Evolutionary conservation across 2,329 filamentous ascomycete genomes (phyloP).

Genomic region (Cephalotrichum gorgonifer): DNA sequence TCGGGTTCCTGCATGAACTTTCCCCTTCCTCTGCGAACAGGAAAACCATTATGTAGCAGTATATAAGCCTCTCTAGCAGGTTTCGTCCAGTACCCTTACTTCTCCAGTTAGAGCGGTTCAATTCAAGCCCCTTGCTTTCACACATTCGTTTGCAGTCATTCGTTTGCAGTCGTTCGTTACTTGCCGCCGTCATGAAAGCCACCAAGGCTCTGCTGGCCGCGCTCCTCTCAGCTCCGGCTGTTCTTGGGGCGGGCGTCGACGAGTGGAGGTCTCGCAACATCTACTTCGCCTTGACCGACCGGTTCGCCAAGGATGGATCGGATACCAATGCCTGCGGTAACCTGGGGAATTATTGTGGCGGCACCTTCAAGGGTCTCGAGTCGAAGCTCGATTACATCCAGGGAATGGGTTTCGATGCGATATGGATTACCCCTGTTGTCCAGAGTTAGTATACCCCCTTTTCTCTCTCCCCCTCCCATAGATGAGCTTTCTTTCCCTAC

Average conservation of each 20-base stretch:
- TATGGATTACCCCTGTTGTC: slow-evolving; percentile 50
- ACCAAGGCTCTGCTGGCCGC: slow-evolving; percentile 3
- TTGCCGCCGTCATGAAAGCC: slow-evolving; percentile 9
- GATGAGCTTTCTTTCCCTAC: too few relatives aligned
- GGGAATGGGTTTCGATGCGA: slow-evolving; percentile 47
- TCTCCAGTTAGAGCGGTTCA: too few relatives aligned
- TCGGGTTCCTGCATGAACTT: too few relatives aligned
- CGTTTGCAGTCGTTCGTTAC: too few relatives aligned
- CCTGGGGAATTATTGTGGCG: slow-evolving; percentile 45
- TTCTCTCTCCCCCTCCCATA: too few relatives aligned
- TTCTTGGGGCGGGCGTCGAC: slow-evolving; percentile 20
- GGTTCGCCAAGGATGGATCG: slow-evolving; percentile 34
- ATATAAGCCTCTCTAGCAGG: too few relatives aligned
- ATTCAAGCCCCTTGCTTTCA: too few relatives aligned
- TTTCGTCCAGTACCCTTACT: too few relatives aligned
- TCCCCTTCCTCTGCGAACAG: too few relatives aligned
- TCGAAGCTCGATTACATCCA: slow-evolving; percentile 53
- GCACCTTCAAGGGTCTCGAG: slow-evolving; percentile 49
- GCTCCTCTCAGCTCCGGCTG: slow-evolving; percentile 7
- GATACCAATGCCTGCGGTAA: slow-evolving; percentile 29
- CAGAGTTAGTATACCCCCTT: slow-evolving; percentile 20
- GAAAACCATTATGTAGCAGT: too few relatives aligned
- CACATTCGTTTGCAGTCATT: too few relatives aligned
- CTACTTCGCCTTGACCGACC: slow-evolving; percentile 49
- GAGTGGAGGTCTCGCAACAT: slow-evolving; percentile 45